Evolutionary conservation across 1,284 basidiomycete genomes (phyloP), one percentile per base, ranked within the genome.

Genomic region (Ganoderma sinense): DNA sequence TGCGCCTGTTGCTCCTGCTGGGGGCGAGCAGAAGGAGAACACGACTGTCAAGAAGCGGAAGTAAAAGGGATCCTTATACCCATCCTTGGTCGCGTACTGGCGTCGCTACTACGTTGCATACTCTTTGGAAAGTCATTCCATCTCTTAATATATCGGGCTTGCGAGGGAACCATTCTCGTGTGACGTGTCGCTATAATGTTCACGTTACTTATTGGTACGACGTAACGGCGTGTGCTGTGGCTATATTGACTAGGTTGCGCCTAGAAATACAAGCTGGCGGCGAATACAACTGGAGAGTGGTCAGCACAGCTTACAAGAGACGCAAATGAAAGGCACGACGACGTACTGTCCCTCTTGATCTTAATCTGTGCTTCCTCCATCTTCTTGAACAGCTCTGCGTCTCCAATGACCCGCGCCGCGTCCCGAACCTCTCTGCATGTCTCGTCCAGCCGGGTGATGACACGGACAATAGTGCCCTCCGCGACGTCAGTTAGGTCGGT

Each of bases 341-440:
- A 86, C 94, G 87, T 81, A 96, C 95, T 97, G 80, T 98, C 97
- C 78, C 97, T 86, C 81, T 97, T 97, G 77, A 99, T 98, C 79
- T 94, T 93, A 26, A 91, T 88, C 79, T 98, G 97, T 0, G 95
- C 93, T 75, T 94, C 94, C 79, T 99, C 97, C 96, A 99, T 99
- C 83, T 99, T 99, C 80, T 94, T 93, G 86, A 97, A 97, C 64
- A 99, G 82, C 67, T 95, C 96, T 16, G 94, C 92, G 80, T 99
- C 98, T 6, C 98, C 98, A 72, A 99, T 98, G 53, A 99, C 97
- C 58, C 98, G 89, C 10, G 98, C 97, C 5, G 97, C 97, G 80
- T 99, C 98, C 75, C 97, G 84, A 10, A 99, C 96, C 82, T 99
- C 98, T 66, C 97, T 86, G 81, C 97, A 99, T 0, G 97, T 98